These are phyloP conservation scores for Coelastrella sp. DNA, from an alignment of 139 green algal genomes.

Conservation along the genomic window DNA sequence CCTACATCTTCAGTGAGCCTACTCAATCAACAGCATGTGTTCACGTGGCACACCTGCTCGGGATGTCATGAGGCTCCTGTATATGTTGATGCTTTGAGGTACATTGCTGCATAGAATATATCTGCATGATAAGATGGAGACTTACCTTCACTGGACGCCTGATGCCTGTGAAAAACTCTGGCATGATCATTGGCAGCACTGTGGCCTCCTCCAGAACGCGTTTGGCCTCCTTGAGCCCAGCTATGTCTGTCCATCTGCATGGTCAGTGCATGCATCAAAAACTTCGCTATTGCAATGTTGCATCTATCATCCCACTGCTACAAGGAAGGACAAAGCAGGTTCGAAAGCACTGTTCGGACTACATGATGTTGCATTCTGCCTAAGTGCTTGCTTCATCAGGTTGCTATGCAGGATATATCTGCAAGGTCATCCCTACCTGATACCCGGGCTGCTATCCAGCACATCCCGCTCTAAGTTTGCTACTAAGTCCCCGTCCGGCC, in stretches of 20 bases:
- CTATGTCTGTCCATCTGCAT: conserved; percentile 69
- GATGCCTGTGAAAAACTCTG: conserved; percentile 93
- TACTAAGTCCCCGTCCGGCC: conserved; percentile 82
- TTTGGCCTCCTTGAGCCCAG: conserved; percentile 85
- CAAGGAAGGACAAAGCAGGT: no score
- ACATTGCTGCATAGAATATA: neutral
- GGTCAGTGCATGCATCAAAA: neutral
- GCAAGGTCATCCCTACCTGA: conserved; percentile 56
- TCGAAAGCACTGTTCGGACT: no score
- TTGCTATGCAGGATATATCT: neutral
- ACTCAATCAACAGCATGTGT: no score
- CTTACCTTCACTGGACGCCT: conserved; percentile 87
- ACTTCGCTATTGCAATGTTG: no score
- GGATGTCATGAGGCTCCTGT: neutral
- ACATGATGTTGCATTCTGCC: no score
- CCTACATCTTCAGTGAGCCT: no score
- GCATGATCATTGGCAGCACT: conserved; percentile 89
- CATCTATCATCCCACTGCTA: no score
- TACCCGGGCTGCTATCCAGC: conserved; percentile 75
- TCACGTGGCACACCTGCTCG: no score
- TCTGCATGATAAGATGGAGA: neutral
- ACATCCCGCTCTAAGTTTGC: conserved; percentile 84
- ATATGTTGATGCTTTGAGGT: neutral
- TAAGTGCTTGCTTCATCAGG: no score
- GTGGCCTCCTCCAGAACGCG: conserved; percentile 92